Base-by-base conservation (phyloP, 2,329 filamentous ascomycete genomes). In the Exophiala sp. region DNA sequence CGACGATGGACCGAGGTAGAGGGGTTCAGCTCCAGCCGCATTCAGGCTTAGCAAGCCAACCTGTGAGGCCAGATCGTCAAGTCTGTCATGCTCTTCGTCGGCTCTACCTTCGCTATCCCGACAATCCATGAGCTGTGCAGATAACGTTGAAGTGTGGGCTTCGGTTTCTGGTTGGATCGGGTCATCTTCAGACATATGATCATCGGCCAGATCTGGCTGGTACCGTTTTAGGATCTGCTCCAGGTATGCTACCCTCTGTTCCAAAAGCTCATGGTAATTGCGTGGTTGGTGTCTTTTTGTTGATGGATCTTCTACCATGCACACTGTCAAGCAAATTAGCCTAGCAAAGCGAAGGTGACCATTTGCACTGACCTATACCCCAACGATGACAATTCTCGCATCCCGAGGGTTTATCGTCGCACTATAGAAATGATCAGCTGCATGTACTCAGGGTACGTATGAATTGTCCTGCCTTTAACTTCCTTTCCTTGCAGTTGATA, bases 211-310 rank as follows among this genome's bases (percentile, higher is more conserved):
- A 43, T 43, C 40, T 11, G 23, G 40, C 16, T 32, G 41, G 18
- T 38, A 32, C 41, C 55, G 47, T 21, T 48, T 45, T 40, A 40
- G 14, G 30, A 43, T 13, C 16, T 18, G 3, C 18, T 66, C 63
- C 6, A 66, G 56, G 32, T 51, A 34, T 5, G 56, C 59, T 1
- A 67, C 49, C 0, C 63, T 60, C 29, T 58, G 39, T 29, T 67
- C 65, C 13, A 66, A 41, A 0, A 52, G 55, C 39, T 65, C 58
- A 2, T 66, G 14, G 23, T 67, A 66, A 45, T 65, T 65, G 2
- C 64, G 58, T n/a, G 65, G 64, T 10, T 46, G 57, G 3, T 59
- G 57, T 23, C 47, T 52, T 30, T 59, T 63, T 0, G 62, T 64
- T 2, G 46, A 35, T 0, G 63, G 63, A 46, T 66, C 63, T 45